These are phyloP conservation scores for Claviceps pusilla DNA, from an alignment of 2,329 filamentous ascomycete species.

Conservation along the genomic window DNA sequence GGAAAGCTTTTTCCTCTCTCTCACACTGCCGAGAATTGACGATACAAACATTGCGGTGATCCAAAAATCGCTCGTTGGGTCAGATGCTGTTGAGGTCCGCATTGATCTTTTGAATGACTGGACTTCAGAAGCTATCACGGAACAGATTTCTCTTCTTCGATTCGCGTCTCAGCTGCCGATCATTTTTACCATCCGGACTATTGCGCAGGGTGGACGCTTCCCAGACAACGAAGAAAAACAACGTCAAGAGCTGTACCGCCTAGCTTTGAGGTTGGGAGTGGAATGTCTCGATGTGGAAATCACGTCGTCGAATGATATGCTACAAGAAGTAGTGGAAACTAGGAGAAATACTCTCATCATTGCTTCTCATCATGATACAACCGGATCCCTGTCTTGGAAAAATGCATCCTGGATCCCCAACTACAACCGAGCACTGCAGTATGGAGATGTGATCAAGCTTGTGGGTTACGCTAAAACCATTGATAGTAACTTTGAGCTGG, in stretches of 20 bases:
- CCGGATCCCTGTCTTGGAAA: conserved; percentile 66
- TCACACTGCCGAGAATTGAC: conserved; percentile 64
- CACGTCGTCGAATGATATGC: conserved; percentile 61
- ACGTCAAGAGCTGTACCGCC: conserved; percentile 58
- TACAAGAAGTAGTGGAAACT: conserved; percentile 49
- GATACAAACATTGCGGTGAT: conserved; percentile 47
- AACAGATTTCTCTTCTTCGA: conserved; percentile 68
- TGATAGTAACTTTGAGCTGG: conserved; percentile 76
- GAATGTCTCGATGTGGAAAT: conserved; percentile 93
- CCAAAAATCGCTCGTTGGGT: conserved; percentile 61
- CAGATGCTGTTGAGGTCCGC: conserved; percentile 87
- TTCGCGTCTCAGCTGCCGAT: conserved; percentile 60
- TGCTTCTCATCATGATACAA: conserved; percentile 86
- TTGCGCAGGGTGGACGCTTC: conserved; percentile 75
- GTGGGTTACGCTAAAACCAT: conserved; percentile 63
- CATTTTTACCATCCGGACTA: conserved; percentile 82
- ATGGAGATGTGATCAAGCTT: conserved; percentile 88
- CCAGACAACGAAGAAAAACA: conserved; percentile 60
- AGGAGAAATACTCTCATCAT: conserved; percentile 72
- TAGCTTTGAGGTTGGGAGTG: conserved; percentile 67
- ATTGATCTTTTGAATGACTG: conserved; percentile 76
- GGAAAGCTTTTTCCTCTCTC: conserved; percentile 81
- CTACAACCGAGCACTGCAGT: conserved; percentile 81
- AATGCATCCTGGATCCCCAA: conserved; percentile 83
- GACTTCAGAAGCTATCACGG: conserved; percentile 59